Conservation (phyloP, 257 asterid genomes). For the Rauvolfia tetraphylla region DNA sequence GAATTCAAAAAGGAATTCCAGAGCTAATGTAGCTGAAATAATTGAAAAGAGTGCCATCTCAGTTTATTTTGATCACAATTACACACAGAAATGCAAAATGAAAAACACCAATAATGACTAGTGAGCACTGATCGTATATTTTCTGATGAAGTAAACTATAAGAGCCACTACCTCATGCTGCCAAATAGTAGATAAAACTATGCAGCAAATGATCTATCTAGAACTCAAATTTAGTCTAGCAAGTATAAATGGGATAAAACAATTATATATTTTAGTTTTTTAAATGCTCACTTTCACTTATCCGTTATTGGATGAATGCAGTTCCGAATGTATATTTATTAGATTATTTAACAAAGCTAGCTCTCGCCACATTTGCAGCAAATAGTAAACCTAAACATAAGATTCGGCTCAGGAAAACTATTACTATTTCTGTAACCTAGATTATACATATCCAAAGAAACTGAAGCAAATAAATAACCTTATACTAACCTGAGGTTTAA, state of each 20-base stretch:
- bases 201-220: neutral
- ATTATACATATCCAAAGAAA: neutral
- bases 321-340: no score
- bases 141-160: neutral
- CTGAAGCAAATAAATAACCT: neutral
- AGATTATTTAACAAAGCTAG: neutral
- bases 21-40: no score
- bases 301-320: neutral
- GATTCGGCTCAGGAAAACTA: neutral
- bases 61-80: no score
- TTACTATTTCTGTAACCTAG: neutral
- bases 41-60: no score
- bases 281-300: neutral
- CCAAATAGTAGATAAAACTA: neutral
- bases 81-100: neutral
- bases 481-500: constrained; percentile 73
- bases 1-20: no score
- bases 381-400: neutral
- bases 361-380: no score
- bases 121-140: neutral
- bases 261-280: neutral
- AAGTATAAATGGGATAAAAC: no score
- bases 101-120: no score
- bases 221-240: neutral
- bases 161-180: neutral